Evolutionary conservation across 1,139 yeast genomes (phyloP).

Genomic region (Lodderomyces parapsilosis): DNA sequence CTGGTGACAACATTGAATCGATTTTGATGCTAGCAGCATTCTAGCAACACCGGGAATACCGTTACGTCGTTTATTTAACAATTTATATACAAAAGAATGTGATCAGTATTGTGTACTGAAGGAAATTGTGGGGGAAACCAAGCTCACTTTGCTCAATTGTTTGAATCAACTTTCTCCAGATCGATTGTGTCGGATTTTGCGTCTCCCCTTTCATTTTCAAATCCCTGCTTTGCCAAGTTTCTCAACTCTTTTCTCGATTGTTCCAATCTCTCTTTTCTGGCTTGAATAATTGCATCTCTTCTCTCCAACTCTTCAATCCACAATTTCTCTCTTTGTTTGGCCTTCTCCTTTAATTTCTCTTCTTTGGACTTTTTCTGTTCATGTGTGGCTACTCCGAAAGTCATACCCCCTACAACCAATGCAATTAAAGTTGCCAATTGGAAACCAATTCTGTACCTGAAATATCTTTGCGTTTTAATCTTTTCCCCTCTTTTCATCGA

Average conservation of each 20-base stretch:
- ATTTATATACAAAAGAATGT: background rate
- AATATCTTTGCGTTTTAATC: constrained; percentile 77
- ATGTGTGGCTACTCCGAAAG: constrained; percentile 46
- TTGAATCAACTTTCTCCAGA: background rate
- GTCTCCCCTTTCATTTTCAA: constrained; percentile 21
- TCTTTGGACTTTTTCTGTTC: constrained; percentile 52
- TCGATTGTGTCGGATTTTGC: background rate
- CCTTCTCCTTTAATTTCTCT: constrained; percentile 66
- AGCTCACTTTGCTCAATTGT: background rate
- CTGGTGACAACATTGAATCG: background rate
- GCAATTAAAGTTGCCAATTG: constrained; percentile 84
- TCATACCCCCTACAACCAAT: constrained; percentile 72
- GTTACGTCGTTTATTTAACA: background rate
- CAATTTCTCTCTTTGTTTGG: constrained; percentile 76
- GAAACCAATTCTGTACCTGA: constrained; percentile 84
- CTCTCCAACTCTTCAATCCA: constrained; percentile 92
- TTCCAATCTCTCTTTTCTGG: constrained; percentile 51
- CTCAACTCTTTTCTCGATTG: constrained; percentile 39
- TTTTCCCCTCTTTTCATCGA: constrained; percentile 74
- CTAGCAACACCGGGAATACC: background rate
- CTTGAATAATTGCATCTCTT: constrained; percentile 72
- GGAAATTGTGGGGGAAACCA: background rate
- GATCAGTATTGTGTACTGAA: background rate
- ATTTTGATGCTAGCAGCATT: background rate
- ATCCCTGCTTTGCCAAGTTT: constrained; percentile 42